Conservation (phyloP, 169 alveolate genomes). For the Babesia microti region DNA sequence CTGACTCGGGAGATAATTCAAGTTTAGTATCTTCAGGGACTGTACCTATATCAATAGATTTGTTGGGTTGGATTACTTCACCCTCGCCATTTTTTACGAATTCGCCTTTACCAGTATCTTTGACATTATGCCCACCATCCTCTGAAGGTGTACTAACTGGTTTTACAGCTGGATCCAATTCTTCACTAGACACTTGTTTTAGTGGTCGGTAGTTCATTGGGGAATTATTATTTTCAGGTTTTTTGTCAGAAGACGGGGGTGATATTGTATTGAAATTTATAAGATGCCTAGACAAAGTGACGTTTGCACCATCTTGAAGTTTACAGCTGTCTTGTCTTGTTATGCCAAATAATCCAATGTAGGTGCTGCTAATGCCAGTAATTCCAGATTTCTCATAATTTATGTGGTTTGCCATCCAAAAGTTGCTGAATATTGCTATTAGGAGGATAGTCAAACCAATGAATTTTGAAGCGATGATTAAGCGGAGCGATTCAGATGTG, state of each 20-base stretch:
- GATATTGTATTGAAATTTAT: not conserved
- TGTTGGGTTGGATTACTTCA: not conserved
- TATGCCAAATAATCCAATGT: conserved; percentile 6
- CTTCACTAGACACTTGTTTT: conserved; percentile 1
- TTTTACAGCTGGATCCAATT: not conserved
- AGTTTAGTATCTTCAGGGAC: not conserved
- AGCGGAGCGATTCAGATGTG: no score
- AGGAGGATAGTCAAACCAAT: conserved; percentile 4
- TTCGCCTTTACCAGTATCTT: not conserved
- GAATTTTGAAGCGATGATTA: no score
- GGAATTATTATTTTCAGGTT: not conserved
- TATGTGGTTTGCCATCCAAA: conserved; percentile 7
- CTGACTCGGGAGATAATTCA: no score
- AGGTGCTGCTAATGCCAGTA: conserved; percentile 8
- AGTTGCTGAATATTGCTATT: conserved; percentile 1
- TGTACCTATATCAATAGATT: not conserved
- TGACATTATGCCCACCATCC: not conserved
- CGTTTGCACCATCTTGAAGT: conserved; percentile 12
- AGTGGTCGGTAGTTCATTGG: not conserved
- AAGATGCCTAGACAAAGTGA: conserved; percentile 10
- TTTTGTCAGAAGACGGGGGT: not conserved
- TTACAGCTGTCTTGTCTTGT: conserved; percentile 8
- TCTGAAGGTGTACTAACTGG: not conserved
- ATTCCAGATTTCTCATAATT: conserved; percentile 5
- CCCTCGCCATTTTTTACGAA: not conserved